Base-by-base conservation (phyloP, 2,329 filamentous ascomycete species). In the Neophaeococcomyces mojaviensis region DNA sequence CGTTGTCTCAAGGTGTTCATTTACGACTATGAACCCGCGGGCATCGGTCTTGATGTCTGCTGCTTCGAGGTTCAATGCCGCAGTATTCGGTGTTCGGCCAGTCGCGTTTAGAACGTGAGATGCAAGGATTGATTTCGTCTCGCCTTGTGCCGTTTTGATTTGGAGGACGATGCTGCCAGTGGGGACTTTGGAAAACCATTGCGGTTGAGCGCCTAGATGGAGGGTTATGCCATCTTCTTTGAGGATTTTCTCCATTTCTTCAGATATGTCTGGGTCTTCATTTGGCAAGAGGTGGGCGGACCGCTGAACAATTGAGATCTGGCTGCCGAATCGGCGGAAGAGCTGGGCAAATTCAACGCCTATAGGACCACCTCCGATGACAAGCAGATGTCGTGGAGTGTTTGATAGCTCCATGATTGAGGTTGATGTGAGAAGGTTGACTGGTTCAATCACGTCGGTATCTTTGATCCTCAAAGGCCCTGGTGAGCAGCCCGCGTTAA, bases 311-410 rank as follows among this genome's bases (percentile, higher is more conserved):
- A 77, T 57, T 2, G 69, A 73, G 34, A 77, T 73, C 24, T 67
- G 58, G 2, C 71, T 64, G 1, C 74, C 73, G 12, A 78, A 58
- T 15, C 74, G 64, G 1, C 67, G 61, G 58, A 76, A 73, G 20
- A 76, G 61, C 58, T 77, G 74, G 2, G 66, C 73, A 49, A 77
- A 77, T 52, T 77, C 74, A 9, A 77, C 59, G 1, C 73, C 74
- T 26, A 77, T 65, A 47, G 73, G 73, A 3, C 74, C 73, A 3
- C 73, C 74, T 1, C 74, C 73, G n/a, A 77, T 49, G 1, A 77
- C 66, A 30, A 76, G 58, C 3, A 77, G 61, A 58, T 74, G 70
- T 10, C 61, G 54, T 2, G 74, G 74, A 9, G 57, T 55, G 26
- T 51, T 47, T 35, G 43, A 53, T 4, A 58, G 44, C 34, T 58